Base-by-base conservation (phyloP, 2,329 filamentous ascomycete species). In the Dothideomycetes sp. region DNA sequence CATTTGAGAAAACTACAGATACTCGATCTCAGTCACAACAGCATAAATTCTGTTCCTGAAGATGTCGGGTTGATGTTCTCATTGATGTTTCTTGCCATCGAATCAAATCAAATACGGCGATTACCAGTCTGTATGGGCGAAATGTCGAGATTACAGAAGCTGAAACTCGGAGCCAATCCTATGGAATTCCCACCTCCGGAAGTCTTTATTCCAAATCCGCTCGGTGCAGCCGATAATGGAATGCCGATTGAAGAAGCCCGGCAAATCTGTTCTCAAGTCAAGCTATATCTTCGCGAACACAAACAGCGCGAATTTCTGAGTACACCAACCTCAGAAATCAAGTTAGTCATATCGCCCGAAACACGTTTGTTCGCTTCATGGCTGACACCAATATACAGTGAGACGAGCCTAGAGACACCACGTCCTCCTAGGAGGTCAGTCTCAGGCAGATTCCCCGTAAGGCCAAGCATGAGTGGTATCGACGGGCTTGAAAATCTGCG, bases 131-230 rank as follows among this genome's bases (percentile, higher is more conserved):
- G 84, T 49, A 65, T 96, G 16, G 86, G 84, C 41, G 87, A 94
- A 49, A 94, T 95, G 83, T 80, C 74, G 43, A 91, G 86, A 41
- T 66, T 96, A 45, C 84, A 89, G 57, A 83, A 93, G 49, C 70
- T 96, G 43, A 94, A 94, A 60, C 76, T 95, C 24, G 83, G 89
- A 44, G 86, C 86, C 32, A 95, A 95, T 52, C 84, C 84, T 7
- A 74, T 95, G 44, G 75, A 73, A 44, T 89, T 89, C 52, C 87
- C 87, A 3, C 81, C 68, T 5, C 57, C 58, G 2, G 65, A 70
- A 7, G 58, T 64, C 22, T 64, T 58, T 51, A 58, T 58, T 23
- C 60, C 68, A 32, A 51, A 52, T 36, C 48, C 48, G 2, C 9
- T 65, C 67, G 24, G 63, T 67, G 20, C 28, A 12, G 28, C 31